Conservation (phyloP, 2,329 filamentous ascomycete species). For the Bretziella fagacearum region DNA sequence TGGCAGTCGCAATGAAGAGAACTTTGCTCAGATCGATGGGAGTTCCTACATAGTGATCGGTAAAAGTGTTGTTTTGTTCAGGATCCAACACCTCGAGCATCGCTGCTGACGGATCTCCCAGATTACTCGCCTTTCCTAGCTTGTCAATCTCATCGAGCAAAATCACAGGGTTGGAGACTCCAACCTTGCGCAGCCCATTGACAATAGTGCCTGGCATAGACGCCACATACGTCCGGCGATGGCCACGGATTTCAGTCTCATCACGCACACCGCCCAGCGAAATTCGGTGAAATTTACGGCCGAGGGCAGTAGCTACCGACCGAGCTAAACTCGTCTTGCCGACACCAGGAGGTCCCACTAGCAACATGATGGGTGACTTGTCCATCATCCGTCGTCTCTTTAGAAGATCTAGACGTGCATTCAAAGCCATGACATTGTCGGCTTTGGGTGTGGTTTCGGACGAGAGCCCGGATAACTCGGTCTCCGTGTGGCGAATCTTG, state of each 20-base stretch:
- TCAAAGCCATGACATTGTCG: constrained; percentile 22
- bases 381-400: constrained; percentile 75
- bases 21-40: constrained; percentile 93
- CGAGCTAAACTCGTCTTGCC: constrained; percentile 93
- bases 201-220: constrained; percentile 97
- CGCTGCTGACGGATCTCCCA: constrained; percentile 88
- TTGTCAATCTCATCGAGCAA: constrained; percentile 97
- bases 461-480: constrained; percentile 26
- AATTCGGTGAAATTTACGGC: constrained; percentile 91
- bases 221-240: constrained; percentile 88
- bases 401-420: constrained; percentile 54
- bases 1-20: constrained; percentile 93
- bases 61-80: constrained; percentile 90
- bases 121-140: constrained; percentile 74
- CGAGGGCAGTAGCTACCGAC: constrained; percentile 79
- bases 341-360: constrained; percentile 84
- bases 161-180: constrained; percentile 88
- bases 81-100: constrained; percentile 97
- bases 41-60: constrained; percentile 90
- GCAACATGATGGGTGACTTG: constrained; percentile 86
- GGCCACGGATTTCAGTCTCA: constrained; percentile 90
- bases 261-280: constrained; percentile 90
- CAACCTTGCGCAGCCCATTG: constrained; percentile 85
- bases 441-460: constrained; percentile 25
- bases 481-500: constrained; percentile 53